These are phyloP conservation scores for Aspergillus niger DNA, from an alignment of 2,329 filamentous ascomycete genomes.

Conservation along the genomic window DNA sequence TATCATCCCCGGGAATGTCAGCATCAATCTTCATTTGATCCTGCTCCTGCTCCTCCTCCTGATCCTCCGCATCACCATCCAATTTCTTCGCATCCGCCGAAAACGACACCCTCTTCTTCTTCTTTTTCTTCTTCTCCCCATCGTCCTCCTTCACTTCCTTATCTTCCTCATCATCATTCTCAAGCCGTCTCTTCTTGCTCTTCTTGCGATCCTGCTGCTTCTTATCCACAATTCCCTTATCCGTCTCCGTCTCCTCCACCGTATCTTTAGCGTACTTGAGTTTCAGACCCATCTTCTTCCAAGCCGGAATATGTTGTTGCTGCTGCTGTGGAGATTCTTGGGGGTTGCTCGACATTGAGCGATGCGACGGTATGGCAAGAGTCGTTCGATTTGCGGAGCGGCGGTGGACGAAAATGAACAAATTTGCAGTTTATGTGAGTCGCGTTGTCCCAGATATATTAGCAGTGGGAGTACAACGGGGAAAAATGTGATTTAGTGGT, in stretches of 20 bases:
- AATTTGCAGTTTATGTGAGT: background rate
- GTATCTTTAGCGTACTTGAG: conserved; percentile 54
- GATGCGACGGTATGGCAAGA: no score
- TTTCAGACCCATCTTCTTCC: conserved; percentile 63
- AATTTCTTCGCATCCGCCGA: conserved; percentile 62
- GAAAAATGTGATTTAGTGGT: background rate
- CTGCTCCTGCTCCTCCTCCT: conserved; percentile 4
- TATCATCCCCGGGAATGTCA: background rate
- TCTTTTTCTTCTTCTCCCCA: conserved; percentile 16
- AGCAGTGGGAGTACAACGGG: background rate
- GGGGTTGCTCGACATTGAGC: conserved; percentile 26
- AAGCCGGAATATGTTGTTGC: conserved; percentile 51
- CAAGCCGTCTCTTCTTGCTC: conserved; percentile 13
- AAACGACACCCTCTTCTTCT: conserved; percentile 64
- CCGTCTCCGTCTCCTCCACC: conserved; percentile 11
- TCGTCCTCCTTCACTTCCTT: conserved; percentile 19
- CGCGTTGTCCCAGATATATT: background rate
- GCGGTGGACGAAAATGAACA: no score
- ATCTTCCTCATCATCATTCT: conserved; percentile 22
- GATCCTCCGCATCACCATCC: conserved; percentile 53
- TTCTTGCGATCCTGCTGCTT: conserved; percentile 12
- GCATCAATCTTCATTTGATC: conserved; percentile 1
- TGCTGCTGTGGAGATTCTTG: conserved; percentile 9
- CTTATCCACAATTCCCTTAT: background rate
- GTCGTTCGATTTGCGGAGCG: no score